phyloP scores from a whole-genome alignment of 257 asterid species.

The Coffea canephora region DNA sequence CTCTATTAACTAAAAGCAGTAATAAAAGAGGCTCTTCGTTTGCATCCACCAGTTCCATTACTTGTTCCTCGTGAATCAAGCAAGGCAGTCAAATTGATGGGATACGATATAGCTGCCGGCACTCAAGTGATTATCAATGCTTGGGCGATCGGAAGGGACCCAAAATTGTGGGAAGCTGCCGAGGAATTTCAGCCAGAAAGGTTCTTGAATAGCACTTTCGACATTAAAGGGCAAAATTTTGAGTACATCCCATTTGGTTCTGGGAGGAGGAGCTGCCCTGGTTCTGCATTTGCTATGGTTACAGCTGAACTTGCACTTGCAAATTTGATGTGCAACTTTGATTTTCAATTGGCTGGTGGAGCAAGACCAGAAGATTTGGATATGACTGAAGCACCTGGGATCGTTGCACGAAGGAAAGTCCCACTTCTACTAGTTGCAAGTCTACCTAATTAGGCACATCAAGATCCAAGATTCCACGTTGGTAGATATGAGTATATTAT shows the following conservation, averaged over 20 bases:
- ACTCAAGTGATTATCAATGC: neutral
- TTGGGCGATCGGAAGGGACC: too few relatives aligned
- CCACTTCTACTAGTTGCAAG: neutral
- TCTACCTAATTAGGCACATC: too few relatives aligned
- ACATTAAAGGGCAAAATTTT: neutral
- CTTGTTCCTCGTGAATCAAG: slow-evolving; percentile 1
- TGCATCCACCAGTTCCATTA: neutral
- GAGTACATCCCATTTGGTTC: neutral
- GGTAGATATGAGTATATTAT: too few relatives aligned
- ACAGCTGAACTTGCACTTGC: neutral
- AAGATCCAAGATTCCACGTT: too few relatives aligned
- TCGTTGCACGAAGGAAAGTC: neutral
- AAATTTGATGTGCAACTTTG: neutral
- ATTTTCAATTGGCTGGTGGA: neutral
- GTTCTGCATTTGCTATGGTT: too few relatives aligned
- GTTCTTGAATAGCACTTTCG: neutral
- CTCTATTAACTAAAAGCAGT: too few relatives aligned
- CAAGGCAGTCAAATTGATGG: neutral
- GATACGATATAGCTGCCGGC: neutral
- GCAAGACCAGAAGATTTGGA: neutral
- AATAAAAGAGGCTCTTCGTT: too few relatives aligned
- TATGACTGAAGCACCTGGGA: too few relatives aligned
- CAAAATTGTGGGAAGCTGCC: too few relatives aligned
- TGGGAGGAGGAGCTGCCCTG: too few relatives aligned
- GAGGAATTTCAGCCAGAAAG: neutral